These are phyloP conservation scores for Aphanomyces invadans DNA, from an alignment of 352 stramenopile genomes.

Conservation along the genomic window DNA sequence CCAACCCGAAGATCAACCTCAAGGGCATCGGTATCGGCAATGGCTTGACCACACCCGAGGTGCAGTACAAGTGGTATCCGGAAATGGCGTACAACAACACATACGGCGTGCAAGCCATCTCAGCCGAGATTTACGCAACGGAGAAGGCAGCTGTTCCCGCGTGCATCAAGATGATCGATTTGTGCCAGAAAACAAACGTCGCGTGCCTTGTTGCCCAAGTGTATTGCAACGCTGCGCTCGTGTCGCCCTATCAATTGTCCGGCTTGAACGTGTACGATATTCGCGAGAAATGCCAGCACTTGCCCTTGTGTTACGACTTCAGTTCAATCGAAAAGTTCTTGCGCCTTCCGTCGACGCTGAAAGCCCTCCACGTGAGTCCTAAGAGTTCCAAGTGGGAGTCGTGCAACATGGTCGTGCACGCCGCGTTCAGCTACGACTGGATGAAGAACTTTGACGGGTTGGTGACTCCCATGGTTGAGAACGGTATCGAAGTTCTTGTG, in stretches of 20 bases:
- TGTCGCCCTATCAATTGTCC: slow-evolving; percentile 43
- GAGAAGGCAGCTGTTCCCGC: slow-evolving; percentile 57
- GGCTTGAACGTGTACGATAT: slow-evolving; percentile 87
- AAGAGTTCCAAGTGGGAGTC: slow-evolving; percentile 81
- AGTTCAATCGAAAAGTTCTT: slow-evolving; percentile 87
- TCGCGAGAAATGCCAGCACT: slow-evolving; percentile 82
- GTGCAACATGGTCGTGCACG: slow-evolving; percentile 95
- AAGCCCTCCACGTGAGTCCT: slow-evolving; percentile 80
- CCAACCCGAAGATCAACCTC: slow-evolving; percentile 77
- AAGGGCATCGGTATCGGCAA: slow-evolving; percentile 94
- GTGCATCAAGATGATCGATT: slow-evolving; percentile 71
- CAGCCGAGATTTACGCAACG: slow-evolving; percentile 47
- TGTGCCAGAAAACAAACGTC: slow-evolving; percentile 70
- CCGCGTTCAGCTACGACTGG: slow-evolving; percentile 91
- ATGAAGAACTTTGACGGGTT: slow-evolving; percentile 95
- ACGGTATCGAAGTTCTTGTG: slow-evolving; percentile 86
- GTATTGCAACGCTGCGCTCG: slow-evolving; percentile 84
- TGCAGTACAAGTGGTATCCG: slow-evolving; percentile 81
- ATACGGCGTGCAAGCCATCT: slow-evolving; percentile 66
- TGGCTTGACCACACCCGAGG: slow-evolving; percentile 89
- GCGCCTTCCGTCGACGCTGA: slow-evolving; percentile 59
- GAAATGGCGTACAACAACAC: slow-evolving; percentile 91
- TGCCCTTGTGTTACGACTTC: slow-evolving; percentile 94
- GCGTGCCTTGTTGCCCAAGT: slow-evolving; percentile 81
- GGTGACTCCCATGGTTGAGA: slow-evolving; percentile 87